Evolutionary conservation across 345 rosid species (phyloP).

Genomic region (Populus tremula): DNA sequence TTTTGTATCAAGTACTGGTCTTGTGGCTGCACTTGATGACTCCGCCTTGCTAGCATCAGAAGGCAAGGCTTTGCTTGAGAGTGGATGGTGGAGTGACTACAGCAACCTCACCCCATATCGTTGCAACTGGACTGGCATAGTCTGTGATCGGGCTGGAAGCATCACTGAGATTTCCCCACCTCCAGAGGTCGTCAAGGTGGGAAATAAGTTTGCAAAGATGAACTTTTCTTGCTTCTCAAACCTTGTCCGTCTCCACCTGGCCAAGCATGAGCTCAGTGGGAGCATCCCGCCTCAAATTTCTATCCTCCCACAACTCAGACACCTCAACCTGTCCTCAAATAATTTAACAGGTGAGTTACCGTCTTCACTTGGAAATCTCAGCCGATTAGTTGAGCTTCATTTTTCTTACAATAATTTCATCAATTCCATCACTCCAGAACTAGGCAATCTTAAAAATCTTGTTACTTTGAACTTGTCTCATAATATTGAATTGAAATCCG

Average conservation of each 20-base stretch:
- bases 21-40: too few relatives aligned
- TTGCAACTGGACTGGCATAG: slow-evolving; percentile 18
- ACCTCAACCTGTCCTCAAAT: neutral
- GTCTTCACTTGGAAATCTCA: neutral
- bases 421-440: too few relatives aligned
- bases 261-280: neutral
- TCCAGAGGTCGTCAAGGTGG: rapidly evolving
- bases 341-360: slow-evolving; percentile 15
- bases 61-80: neutral
- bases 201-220: neutral
- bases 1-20: too few relatives aligned
- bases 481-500: too few relatives aligned
- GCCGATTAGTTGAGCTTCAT: neutral
- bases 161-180: neutral
- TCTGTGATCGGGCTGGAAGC: slow-evolving; percentile 4
- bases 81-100: neutral
- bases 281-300: slow-evolving; percentile 12
- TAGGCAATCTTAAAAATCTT: neutral
- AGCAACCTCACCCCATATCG: neutral
- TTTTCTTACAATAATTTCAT: rapidly evolving
- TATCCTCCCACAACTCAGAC: neutral
- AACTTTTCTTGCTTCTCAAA: slow-evolving; percentile 17
- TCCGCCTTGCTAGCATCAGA: neutral
- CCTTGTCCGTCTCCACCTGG: neutral
- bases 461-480: neutral